Conservation (phyloP, 768 basidiomycete species). For the Coprinopsis cinerea region DNA sequence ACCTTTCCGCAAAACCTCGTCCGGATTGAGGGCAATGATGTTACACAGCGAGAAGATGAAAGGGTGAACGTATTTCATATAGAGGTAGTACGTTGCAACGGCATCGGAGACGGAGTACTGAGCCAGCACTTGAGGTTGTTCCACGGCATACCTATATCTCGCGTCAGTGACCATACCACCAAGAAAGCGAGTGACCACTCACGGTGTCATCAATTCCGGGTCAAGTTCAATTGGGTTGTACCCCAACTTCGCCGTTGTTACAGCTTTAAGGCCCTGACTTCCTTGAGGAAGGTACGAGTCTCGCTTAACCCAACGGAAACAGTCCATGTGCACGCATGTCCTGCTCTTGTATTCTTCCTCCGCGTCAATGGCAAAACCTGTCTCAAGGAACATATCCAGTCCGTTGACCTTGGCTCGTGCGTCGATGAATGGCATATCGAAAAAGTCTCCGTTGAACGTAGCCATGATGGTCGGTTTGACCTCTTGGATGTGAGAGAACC, state of each 20-base stretch:
- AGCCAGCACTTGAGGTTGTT: conserved; percentile 90
- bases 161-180: conserved; percentile 5
- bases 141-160: conserved; percentile 77
- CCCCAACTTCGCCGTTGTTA: conserved; percentile 92
- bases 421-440: conserved; percentile 96
- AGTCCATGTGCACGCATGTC: conserved; percentile 96
- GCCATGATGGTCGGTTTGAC: conserved; percentile 96
- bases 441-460: conserved; percentile 98
- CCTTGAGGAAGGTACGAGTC: conserved; percentile 99
- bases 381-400: conserved; percentile 95
- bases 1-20: conserved; percentile 94
- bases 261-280: conserved; percentile 96
- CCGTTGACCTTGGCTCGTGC: conserved; percentile 82
- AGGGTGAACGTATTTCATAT: conserved; percentile 99
- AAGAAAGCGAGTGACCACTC: conserved; percentile 26
- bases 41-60: conserved; percentile 99
- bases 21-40: conserved; percentile 95
- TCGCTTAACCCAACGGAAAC: conserved; percentile 99
- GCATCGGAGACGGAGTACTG: conserved; percentile 99
- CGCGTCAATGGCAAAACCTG: conserved; percentile 82
- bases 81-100: conserved; percentile 98
- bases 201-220: conserved; percentile 99
- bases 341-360: conserved; percentile 96
- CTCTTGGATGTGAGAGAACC: conserved; percentile 92
- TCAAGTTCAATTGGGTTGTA: conserved; percentile 97